Evolutionary conservation across 768 basidiomycete genomes (phyloP), one percentile per base, ranked within the genome.

Genomic region (Suillus decipiens): DNA sequence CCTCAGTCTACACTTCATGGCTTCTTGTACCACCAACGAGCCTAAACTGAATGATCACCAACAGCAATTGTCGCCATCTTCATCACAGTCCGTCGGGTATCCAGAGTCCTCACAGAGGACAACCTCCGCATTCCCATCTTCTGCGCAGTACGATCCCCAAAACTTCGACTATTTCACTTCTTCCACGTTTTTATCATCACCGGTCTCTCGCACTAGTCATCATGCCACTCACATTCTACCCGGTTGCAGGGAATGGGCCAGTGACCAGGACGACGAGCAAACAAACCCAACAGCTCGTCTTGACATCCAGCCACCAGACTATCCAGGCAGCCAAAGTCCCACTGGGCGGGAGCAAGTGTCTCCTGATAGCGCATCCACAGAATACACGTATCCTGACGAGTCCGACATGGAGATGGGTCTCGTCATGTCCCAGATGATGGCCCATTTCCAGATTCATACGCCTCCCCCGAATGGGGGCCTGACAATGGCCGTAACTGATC

Each of bases 81-180:
- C 66, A n/a, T 51, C 41, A 19, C 57, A 64, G 17, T 43, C 60
- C 39, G 61, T 68, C 1, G 62, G 37, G 0, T 76, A 73, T 55
- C 75, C 75, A 2, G 73, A 71, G 50, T 75, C 75, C 0, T 73
- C 74, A 2, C 74, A 77, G 36, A 70, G 74, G 33, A 69, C 76
- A 34, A 71, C 72, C 2, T 71, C 75, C 2, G 61, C 67, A 61
- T 54, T 62, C 39, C 59, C 67, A 57, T 61, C 68, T 1, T 64
- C 51, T 63, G 73, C 56, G 22, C 56, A 61, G 36, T 24, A 57
- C 12, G 72, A 60, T 54, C 51, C 65, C 4, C 63, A 67, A 22
- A 64, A 57, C 59, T 66, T 66, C 60, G 42, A 36, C 19, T 37
- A 59, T 58, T 55, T 61, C 54, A 28, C 66, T n/a, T 34, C 70